These are phyloP conservation scores for Backusella tuberculispora DNA, from an alignment of 192 early-diverging fungal species.

Conservation along the genomic window DNA sequence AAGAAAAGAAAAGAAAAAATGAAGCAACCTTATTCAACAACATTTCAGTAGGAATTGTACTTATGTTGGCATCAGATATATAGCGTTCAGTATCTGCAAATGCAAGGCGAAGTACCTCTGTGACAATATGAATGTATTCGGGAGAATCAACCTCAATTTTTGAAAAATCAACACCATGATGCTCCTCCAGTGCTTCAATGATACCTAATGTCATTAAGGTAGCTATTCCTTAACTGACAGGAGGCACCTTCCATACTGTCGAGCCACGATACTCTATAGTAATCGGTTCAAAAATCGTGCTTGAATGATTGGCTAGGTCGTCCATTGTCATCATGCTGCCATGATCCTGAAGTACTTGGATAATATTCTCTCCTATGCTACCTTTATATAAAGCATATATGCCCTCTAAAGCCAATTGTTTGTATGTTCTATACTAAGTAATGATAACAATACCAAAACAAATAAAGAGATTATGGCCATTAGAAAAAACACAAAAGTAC, in stretches of 20 bases:
- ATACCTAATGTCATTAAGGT: conserved; percentile 74
- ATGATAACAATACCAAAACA: too few species aligned
- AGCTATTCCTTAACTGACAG: conserved; percentile 72
- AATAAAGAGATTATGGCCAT: too few species aligned
- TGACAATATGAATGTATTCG: conserved; percentile 68
- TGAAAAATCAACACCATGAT: conserved; percentile 42
- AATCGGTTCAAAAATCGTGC: conserved; percentile 58
- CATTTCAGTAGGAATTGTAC: conserved; percentile 49
- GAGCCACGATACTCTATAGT: conserved; percentile 60
- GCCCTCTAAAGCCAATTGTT: conserved; percentile 62
- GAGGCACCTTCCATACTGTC: conserved; percentile 68
- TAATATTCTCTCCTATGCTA: conserved; percentile 64
- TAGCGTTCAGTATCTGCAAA: conserved; percentile 72
- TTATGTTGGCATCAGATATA: conserved; percentile 64
- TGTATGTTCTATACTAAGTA: conserved; percentile 54
- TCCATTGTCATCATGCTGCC: conserved; percentile 68
- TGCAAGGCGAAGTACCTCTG: conserved; percentile 68
- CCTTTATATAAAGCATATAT: conserved; percentile 70
- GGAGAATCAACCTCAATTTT: conserved; percentile 56
- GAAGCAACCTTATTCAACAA: conserved; percentile 53
- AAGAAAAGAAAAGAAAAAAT: neutral
- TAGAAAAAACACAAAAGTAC: too few species aligned
- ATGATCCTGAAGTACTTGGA: conserved; percentile 47
- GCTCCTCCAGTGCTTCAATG: conserved; percentile 54
- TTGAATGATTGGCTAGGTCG: conserved; percentile 63